Evolutionary conservation across 208 protist species (phyloP), one percentile per base, ranked within the genome.

Genomic region (Zelonia costaricensis): DNA sequence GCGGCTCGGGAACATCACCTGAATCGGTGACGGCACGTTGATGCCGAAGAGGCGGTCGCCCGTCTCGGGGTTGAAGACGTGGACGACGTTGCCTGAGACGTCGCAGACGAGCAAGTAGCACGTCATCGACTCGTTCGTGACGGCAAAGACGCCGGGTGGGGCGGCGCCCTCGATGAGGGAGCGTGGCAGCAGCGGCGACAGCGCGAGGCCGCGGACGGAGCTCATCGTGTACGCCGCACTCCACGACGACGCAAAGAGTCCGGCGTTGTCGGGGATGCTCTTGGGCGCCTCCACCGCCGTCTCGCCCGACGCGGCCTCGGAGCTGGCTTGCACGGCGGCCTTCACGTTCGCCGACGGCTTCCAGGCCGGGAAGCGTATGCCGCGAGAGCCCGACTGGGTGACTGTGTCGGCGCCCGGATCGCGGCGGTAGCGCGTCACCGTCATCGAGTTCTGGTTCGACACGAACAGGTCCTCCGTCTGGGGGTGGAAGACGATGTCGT

Each of bases 371-470:
- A 62, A 55, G 33, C 35, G 25, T n/a, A 27, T 15, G 4, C 13
- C 23, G 16, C 22, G 39, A 1, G 42, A 39, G 18, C 52, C 55
- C 6, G 49, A 64, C n/a, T 13, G 58, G 9, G 46, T 44, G 16
- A n/a, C 49, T 7, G 31, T 64, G 33, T 58, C 75, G 27, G 4
- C 48, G 2, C 2, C 43, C 28, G 60, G 47, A 28, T 63, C 62
- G 36, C 70, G 76, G 49, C 27, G 49, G 71, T 95, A 95, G 35
- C 69, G 69, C 10, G 89, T 92, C 35, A 95, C 47, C 20, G 86
- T 95, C 48, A 84, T 78, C 22, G 80, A 84, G 72, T 95, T 95
- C 58, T 95, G 89, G 68, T 95, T 95, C 3, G 83, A 72, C 48
- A 93, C 86, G 75, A 80, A 95, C 59, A 95, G 62, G 47, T 80